These are phyloP conservation scores for Helenozyma rhizophorensis DNA, from an alignment of 805 yeast species.

Conservation along the genomic window DNA sequence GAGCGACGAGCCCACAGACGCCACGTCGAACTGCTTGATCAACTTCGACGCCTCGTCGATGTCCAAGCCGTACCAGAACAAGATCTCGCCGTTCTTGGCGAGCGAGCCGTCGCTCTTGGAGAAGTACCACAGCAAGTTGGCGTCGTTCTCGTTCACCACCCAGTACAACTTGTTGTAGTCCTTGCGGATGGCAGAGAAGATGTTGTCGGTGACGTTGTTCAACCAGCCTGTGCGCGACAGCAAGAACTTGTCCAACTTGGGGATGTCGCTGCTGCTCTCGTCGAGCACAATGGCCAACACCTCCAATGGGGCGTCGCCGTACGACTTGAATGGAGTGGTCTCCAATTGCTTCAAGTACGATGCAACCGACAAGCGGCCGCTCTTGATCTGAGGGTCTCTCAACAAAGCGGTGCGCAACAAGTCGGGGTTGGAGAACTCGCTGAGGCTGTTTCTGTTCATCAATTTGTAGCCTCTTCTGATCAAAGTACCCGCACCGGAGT, in stretches of 20 bases:
- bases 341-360: conserved; percentile 74
- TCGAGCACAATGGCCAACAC: conserved; percentile 81
- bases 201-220: conserved; percentile 93
- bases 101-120: conserved; percentile 92
- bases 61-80: conserved; percentile 93
- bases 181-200: conserved; percentile 74
- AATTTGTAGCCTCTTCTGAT: conserved; percentile 96
- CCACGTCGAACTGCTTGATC: conserved; percentile 48
- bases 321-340: conserved; percentile 59
- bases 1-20: conserved; percentile 30
- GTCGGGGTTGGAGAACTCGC: conserved; percentile 72
- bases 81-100: conserved; percentile 78
- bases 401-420: conserved; percentile 69
- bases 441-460: conserved; percentile 61
- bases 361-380: conserved; percentile 73
- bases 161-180: conserved; percentile 77
- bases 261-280: conserved; percentile 40
- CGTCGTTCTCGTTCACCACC: conserved; percentile 86
- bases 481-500: conserved; percentile 98
- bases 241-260: conserved; percentile 78
- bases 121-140: conserved; percentile 89
- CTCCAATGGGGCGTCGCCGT: conserved; percentile 94
- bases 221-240: conserved; percentile 93
- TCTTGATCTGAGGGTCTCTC: conserved; percentile 69
- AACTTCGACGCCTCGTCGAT: conserved; percentile 58